These are phyloP conservation scores for Carex arenaria DNA, from an alignment of 202 grass and related monocot species.

Conservation along the genomic window DNA sequence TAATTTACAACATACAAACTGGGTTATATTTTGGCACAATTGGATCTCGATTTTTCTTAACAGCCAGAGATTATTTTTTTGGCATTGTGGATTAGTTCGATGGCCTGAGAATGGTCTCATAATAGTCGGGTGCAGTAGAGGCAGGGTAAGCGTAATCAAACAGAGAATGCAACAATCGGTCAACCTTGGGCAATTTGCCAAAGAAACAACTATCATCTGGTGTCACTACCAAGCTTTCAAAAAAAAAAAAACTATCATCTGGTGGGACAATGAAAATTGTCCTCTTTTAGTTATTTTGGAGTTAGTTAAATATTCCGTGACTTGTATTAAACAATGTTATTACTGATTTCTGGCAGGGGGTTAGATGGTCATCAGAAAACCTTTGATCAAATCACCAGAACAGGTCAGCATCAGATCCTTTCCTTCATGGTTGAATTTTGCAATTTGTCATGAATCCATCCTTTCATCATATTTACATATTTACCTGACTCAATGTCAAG, in stretches of 20 bases:
- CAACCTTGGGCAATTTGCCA: background rate
- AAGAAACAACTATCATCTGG: background rate
- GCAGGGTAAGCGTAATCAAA: background rate
- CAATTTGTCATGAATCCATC: background rate
- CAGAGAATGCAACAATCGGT: background rate
- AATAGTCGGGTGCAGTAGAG: background rate
- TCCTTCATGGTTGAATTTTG: background rate
- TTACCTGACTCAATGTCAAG: background rate
- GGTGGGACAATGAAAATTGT: background rate
- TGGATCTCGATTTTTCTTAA: background rate
- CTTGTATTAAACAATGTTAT: conserved; percentile 10
- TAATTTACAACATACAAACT: background rate
- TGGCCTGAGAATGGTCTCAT: background rate
- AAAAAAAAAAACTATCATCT: background rate
- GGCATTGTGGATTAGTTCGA: background rate
- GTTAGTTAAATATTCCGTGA: background rate
- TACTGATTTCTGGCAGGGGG: conserved; percentile 41
- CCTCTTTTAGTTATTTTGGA: background rate
- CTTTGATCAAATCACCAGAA: conserved; percentile 68
- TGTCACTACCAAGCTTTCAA: no score
- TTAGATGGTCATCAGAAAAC: conserved; percentile 52
- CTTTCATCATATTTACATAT: background rate
- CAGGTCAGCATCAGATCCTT: conserved; percentile 36
- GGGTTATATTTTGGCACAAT: background rate
- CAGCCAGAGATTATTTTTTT: background rate